Base-by-base conservation (phyloP, 169 alveolate genomes). In the Eimeria acervulina region DNA sequence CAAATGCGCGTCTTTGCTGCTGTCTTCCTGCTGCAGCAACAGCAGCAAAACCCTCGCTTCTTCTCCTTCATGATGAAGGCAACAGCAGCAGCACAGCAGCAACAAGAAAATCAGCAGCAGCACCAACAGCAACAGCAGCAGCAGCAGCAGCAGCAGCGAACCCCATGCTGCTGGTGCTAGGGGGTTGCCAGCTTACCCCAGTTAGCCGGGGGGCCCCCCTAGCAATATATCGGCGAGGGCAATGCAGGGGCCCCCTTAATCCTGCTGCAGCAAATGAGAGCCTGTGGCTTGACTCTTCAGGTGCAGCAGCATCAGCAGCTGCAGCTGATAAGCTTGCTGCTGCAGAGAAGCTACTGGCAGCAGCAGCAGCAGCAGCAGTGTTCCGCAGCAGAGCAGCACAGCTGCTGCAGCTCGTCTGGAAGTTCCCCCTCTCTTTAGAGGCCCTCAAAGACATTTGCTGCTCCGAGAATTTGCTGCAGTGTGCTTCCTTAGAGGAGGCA, bases 11-110 rank as follows among this genome's bases (percentile, higher is more conserved):
- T 78, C 8, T n/a, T 38, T 38, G 76, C 74, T 28, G 38, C 74
- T 33, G 33, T n/a, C 47, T 8, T 7, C n/a, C 91, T 52, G 70
- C 91, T 36, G 76, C 92, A 44, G 95, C 87, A 38, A 78, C 42
- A 10, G 80, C 74, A 6, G 44, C 87, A 38, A n/a, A n/a, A n/a
- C n/a, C n/a, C n/a, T n/a, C n/a, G n/a, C n/a, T n/a, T n/a, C n/a
- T n/a, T n/a, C n/a, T n/a, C n/a, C n/a, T n/a, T n/a, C n/a, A n/a
- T n/a, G n/a, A n/a, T n/a, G n/a, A n/a, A n/a, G n/a, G 68, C 84
- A 42, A 42, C 87, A 28, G 33, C 63, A 19, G 42, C 87, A 40
- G 47, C 87, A 26, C 52, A 36, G 31, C 74, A 7, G 42, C 21
- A 47, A 38, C 55, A 47, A 47, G 19, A 47, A 47, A 5, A 47